Base-by-base conservation (phyloP, 129 eudicot species). In the sunflower (Helianthus annuus) region DNA sequence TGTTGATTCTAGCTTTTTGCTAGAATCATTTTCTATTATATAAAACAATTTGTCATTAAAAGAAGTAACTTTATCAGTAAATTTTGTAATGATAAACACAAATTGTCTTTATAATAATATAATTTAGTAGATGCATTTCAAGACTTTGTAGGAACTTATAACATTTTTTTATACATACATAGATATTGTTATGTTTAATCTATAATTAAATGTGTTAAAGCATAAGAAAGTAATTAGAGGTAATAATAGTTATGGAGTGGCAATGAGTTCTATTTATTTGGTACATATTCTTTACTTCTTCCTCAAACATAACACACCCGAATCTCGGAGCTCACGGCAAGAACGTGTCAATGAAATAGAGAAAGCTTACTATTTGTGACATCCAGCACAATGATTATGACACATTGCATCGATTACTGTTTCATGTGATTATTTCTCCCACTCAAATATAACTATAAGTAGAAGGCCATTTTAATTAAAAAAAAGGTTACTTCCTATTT, bases 331-430 rank as follows among this genome's bases (percentile, higher is more conserved):
- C 49, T 65, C 44, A 76, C 15, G 78, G 48, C 54, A 64, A 10
- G 40, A 72, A 80, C 85, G 81, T 84, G 89, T 76, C 89, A 78
- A 64, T 55, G 64, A 67, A 59, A 48, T 52, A 79, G 81, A 84
- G 79, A 44, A 81, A 78, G 79, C 89, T 81, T 84, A 77, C 65
- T 51, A 70, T 54, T 15, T 73, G 81, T 65, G 69, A 70, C 55
- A 56, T 48, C 61, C 46, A 60, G 64, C 76, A 76, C 66, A 76
- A 82, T 78, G 54, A 78, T 82, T 24, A 74, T 65, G 80, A 73
- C 86, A 45, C 74, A 76, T 76, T 74, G 39, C 61, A 72, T 48
- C 69, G 11, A 32, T 61, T 73, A 22, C 29, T 46, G 65, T 73
- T 73, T 52, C 64, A 52, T 67, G 74, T 76, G 61, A 56, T 5